phyloP scores from a whole-genome alignment of 2,329 filamentous ascomycete genomes.

The Epichloe festucae region DNA sequence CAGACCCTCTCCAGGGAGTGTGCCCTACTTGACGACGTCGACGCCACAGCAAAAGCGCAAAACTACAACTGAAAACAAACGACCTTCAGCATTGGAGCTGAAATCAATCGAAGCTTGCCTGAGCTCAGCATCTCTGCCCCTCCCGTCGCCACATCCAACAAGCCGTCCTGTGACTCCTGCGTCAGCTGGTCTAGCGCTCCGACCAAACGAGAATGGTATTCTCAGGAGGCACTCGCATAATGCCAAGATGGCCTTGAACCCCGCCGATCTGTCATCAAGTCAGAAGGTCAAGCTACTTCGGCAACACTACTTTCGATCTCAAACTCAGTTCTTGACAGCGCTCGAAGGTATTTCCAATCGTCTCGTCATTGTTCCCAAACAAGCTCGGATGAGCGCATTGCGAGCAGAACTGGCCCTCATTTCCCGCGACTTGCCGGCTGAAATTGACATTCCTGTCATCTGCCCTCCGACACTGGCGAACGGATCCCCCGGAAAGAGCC shows the following conservation, averaged over 20 bases:
- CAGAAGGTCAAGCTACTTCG: conserved; percentile 63
- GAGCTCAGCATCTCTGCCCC: conserved; percentile 54
- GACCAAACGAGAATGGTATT: conserved; percentile 33
- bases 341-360: conserved; percentile 76
- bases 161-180: conserved; percentile 45
- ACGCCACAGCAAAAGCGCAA: conserved; percentile 14
- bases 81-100: conserved; percentile 38
- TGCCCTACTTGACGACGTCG: conserved; percentile 10
- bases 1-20: conserved; percentile 14
- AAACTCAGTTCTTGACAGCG: conserved; percentile 69
- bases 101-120: conserved; percentile 45
- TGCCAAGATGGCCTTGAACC: conserved; percentile 40
- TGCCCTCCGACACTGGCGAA: conserved; percentile 63
- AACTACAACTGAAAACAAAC: conserved; percentile 26
- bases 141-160: conserved; percentile 42
- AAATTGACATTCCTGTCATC: conserved; percentile 73
- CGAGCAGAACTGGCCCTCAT: conserved; percentile 71
- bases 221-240: conserved; percentile 49
- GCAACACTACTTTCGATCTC: conserved; percentile 71
- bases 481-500: conserved; percentile 60
- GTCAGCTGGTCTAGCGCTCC: conserved; percentile 36
- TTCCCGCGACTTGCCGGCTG: conserved; percentile 66
- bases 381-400: conserved; percentile 66
- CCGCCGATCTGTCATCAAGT: conserved; percentile 46
- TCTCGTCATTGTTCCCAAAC: conserved; percentile 70